phyloP scores from a whole-genome alignment of 2,329 filamentous ascomycete species.

The Fusarium sp. region DNA sequence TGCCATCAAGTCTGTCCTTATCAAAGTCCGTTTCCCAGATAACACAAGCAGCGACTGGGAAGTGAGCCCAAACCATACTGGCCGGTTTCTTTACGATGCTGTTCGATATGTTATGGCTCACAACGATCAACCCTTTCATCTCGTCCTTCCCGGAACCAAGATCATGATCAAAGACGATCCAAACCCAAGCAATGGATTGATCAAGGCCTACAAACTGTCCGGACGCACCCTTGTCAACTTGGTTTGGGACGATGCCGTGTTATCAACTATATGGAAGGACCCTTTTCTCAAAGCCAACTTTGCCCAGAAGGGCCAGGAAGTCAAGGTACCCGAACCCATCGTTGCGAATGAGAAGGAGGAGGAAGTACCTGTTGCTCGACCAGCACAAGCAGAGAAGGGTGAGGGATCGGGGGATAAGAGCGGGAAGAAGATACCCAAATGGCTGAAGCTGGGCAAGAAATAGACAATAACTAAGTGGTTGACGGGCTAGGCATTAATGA shows the following conservation, averaged over 20 bases:
- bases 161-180: conserved; percentile 62
- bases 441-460: conserved; percentile 82
- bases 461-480: conserved; percentile 17
- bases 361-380: conserved; percentile 30
- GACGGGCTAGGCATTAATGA: conserved; percentile 10
- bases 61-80: conserved; percentile 77
- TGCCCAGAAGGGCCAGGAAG: conserved; percentile 72
- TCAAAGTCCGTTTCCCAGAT: conserved; percentile 91
- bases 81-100: conserved; percentile 77
- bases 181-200: conserved; percentile 68
- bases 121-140: conserved; percentile 74
- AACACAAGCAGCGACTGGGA: conserved; percentile 80
- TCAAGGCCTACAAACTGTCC: conserved; percentile 77
- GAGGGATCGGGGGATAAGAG: conserved; percentile 65
- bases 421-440: conserved; percentile 81
- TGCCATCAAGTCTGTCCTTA: conserved; percentile 74
- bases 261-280: conserved; percentile 65
- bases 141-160: conserved; percentile 73
- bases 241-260: conserved; percentile 76
- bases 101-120: conserved; percentile 78
- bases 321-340: conserved; percentile 72
- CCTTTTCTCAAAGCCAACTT: conserved; percentile 71
- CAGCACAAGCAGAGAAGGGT: conserved; percentile 52
- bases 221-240: conserved; percentile 81
- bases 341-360: conserved; percentile 56